Evolutionary conservation across 2,329 filamentous ascomycete genomes (phyloP).

Genomic region (Aureobasidium sp.): DNA sequence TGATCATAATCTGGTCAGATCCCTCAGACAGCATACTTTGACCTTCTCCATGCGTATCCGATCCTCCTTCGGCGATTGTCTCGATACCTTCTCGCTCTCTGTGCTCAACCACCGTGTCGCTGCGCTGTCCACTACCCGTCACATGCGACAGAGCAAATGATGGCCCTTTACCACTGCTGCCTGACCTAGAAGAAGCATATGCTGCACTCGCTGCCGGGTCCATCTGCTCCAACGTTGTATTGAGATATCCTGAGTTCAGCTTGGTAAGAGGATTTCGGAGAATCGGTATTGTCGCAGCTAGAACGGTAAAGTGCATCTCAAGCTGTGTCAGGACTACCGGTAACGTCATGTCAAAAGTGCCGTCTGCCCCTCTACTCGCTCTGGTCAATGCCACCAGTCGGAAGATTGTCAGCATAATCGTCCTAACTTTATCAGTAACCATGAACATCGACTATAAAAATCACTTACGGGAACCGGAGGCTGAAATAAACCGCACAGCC

Average conservation of each 20-base stretch:
- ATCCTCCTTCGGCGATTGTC: neutral
- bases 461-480: neutral
- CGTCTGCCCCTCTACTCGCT: neutral
- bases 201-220: neutral
- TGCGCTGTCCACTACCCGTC: neutral
- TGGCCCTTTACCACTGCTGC: neutral
- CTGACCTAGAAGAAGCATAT: neutral
- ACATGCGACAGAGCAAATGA: neutral
- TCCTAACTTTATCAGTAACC: neutral
- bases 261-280: slow-evolving; percentile 2
- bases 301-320: slow-evolving; percentile 6
- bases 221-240: slow-evolving; percentile 5
- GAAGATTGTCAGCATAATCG: slow-evolving; percentile 4
- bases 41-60: neutral
- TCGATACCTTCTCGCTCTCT: neutral
- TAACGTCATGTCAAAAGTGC: slow-evolving; percentile 3
- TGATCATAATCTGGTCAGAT: slow-evolving; percentile 9
- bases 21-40: neutral
- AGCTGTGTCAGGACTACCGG: neutral
- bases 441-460: neutral
- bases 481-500: slow-evolving; percentile 1
- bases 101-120: neutral
- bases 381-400: neutral
- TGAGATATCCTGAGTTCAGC: slow-evolving; percentile 8
- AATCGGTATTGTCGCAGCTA: slow-evolving; percentile 4